Percentiles rank a stretch among this genome's conserved stretches.
These are phyloP conservation scores for Chlorella sp. DNA, from an alignment of 139 green algal genomes.

Conservation along the genomic window DNA sequence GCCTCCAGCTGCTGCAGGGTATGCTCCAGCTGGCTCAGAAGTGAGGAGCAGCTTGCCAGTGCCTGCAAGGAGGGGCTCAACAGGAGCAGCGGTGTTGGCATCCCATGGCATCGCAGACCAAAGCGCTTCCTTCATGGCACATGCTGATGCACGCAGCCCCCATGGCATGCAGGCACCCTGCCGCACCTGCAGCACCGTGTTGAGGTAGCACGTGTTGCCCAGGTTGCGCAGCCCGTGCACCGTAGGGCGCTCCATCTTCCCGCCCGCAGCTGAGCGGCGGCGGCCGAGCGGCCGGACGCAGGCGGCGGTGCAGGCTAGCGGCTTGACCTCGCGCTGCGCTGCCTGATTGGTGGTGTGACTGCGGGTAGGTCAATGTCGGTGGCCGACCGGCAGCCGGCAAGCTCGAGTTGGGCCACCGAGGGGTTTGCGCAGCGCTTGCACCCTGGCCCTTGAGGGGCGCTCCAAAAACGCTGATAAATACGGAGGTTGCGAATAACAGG, in stretches of 20 bases:
- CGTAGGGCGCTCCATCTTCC: not conserved
- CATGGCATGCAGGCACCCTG: not conserved
- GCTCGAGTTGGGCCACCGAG: no score
- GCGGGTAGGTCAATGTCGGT: no score
- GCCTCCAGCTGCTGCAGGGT: not conserved
- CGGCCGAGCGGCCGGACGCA: not conserved
- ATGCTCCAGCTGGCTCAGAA: not conserved
- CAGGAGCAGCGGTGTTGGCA: not conserved
- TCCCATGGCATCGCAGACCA: no score
- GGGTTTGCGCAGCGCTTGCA: no score
- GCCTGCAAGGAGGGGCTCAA: not conserved
- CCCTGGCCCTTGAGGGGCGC: no score
- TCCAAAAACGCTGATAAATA: no score
- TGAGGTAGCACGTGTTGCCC: constrained; percentile 44
- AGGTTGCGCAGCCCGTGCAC: constrained; percentile 26
- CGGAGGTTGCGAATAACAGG: no score
- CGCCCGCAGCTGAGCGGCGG: not conserved
- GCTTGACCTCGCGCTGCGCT: no score
- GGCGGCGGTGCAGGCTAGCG: not conserved
- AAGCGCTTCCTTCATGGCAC: no score
- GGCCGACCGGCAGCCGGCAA: no score
- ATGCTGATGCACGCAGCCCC: not conserved
- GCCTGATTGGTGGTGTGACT: no score
- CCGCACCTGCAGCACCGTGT: constrained; percentile 30
- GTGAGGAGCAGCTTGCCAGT: constrained; percentile 22